Evolutionary conservation across 768 basidiomycete genomes (phyloP).

Genomic region (Tulasnella sp.): DNA sequence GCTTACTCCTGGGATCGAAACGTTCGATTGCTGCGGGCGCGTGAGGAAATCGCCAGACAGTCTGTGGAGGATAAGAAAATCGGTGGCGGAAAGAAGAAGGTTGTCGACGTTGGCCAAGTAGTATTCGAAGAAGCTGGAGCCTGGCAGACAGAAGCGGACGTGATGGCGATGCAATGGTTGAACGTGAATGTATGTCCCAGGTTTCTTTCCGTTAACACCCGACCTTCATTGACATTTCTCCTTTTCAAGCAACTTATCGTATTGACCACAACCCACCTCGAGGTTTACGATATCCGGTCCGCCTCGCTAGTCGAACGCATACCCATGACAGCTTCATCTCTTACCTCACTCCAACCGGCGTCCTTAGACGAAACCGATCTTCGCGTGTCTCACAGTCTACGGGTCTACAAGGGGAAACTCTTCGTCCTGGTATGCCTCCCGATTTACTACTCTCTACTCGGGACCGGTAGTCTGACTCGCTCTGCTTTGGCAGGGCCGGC

Average conservation of each 20-base stretch:
- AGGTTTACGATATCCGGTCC: slow-evolving; percentile 64
- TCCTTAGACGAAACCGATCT: not conserved
- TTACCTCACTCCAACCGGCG: slow-evolving; percentile 26
- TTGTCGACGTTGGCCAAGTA: slow-evolving; percentile 59
- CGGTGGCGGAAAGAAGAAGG: slow-evolving; percentile 43
- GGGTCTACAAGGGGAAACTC: slow-evolving; percentile 83
- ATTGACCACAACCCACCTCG: slow-evolving; percentile 55
- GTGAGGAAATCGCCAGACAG: slow-evolving; percentile 41
- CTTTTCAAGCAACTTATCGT: slow-evolving; percentile 61
- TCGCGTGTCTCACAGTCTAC: slow-evolving; percentile 57
- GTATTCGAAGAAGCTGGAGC: slow-evolving; percentile 57
- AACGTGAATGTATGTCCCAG: slow-evolving; percentile 70
- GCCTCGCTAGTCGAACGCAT: slow-evolving; percentile 60
- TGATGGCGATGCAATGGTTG: slow-evolving; percentile 82
- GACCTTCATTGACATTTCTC: not conserved
- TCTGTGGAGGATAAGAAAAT: slow-evolving; percentile 40
- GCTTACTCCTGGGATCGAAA: slow-evolving; percentile 81
- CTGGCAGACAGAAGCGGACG: slow-evolving; percentile 59
- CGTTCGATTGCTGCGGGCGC: slow-evolving; percentile 62
- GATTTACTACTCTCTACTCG: not conserved
- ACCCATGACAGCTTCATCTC: slow-evolving; percentile 53
- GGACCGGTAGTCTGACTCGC: slow-evolving; percentile 9
- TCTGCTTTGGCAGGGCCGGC: slow-evolving; percentile 49
- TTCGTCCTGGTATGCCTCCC: slow-evolving; percentile 65
- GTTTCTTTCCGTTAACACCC: not conserved